These are phyloP conservation scores for Stenocarpella maydis DNA, from an alignment of 2,329 filamentous ascomycete genomes.

Conservation along the genomic window DNA sequence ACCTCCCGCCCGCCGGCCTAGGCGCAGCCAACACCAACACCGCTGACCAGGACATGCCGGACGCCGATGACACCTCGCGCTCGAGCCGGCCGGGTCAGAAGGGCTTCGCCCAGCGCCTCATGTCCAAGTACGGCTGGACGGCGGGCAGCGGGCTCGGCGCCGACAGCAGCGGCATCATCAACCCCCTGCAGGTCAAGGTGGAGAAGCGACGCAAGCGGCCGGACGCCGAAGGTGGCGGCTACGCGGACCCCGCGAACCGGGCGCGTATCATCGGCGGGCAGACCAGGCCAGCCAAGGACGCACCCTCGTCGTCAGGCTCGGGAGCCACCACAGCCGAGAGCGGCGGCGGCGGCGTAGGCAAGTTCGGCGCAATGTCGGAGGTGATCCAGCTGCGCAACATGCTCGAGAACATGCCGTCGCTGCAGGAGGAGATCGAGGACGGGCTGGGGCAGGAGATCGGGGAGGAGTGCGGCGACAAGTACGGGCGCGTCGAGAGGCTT, in stretches of 20 bases:
- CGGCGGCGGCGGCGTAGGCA: constrained; percentile 46
- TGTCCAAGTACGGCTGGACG: constrained; percentile 94
- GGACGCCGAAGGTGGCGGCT: constrained; percentile 82
- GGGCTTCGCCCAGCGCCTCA: constrained; percentile 85
- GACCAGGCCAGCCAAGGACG: constrained; percentile 44
- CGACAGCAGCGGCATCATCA: constrained; percentile 81
- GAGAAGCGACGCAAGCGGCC: constrained; percentile 83
- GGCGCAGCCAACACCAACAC: constrained; percentile 44
- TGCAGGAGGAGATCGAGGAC: constrained; percentile 78
- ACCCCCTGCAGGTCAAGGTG: constrained; percentile 83
- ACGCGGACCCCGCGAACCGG: constrained; percentile 71
- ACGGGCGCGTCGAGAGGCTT: constrained; percentile 83
- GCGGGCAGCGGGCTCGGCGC: constrained; percentile 89
- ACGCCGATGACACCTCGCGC: constrained; percentile 50
- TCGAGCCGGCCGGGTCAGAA: constrained; percentile 79
- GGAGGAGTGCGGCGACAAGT: constrained; percentile 90
- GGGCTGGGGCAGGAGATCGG: constrained; percentile 92
- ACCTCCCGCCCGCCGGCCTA: constrained; percentile 63
- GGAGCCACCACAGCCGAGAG: constrained; percentile 20
- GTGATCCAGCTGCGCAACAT: constrained; percentile 87
- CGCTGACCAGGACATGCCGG: constrained; percentile 46
- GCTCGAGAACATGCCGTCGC: constrained; percentile 81
- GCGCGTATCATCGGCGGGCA: constrained; percentile 85
- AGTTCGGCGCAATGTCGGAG: constrained; percentile 78
- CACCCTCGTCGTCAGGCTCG: neutral